phyloP scores from a whole-genome alignment of 768 basidiomycete genomes.

The Boletales sp. region DNA sequence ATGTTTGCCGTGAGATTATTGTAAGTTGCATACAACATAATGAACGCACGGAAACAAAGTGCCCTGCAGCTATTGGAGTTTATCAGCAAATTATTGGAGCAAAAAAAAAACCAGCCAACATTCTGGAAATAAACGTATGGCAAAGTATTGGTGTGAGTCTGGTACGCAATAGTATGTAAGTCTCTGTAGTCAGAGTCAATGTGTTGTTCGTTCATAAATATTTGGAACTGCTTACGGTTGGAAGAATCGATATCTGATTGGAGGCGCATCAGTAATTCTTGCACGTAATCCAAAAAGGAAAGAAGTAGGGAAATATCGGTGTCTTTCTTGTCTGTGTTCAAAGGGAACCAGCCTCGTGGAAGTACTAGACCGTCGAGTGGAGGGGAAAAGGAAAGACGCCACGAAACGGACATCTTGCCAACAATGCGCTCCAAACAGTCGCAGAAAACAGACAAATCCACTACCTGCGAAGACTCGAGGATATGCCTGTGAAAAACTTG shows the following conservation, averaged over 20 bases:
- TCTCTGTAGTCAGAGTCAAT: not conserved
- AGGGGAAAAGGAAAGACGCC: constrained; percentile 15
- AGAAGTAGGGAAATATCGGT: constrained; percentile 41
- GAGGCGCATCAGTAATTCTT: constrained; percentile 26
- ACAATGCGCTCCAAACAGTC: constrained; percentile 49
- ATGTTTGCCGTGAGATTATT: not conserved
- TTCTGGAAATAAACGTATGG: constrained; percentile 42
- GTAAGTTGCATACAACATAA: not conserved
- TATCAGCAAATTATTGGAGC: not conserved
- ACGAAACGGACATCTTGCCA: constrained; percentile 37
- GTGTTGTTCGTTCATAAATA: not conserved
- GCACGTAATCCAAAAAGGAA: constrained; percentile 17
- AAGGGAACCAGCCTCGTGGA: constrained; percentile 50
- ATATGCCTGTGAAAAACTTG: constrained; percentile 23
- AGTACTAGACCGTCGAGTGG: constrained; percentile 46
- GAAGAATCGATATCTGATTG: constrained; percentile 25
- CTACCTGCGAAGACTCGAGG: constrained; percentile 31
- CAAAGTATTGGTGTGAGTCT: constrained; percentile 22
- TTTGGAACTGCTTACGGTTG: constrained; percentile 20
- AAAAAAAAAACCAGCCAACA: constrained; percentile 34
- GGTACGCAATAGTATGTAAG: constrained; percentile 5
- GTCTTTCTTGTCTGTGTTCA: constrained; percentile 13
- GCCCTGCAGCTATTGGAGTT: constrained; percentile 40
- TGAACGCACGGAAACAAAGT: constrained; percentile 44
- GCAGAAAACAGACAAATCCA: constrained; percentile 50